Percentiles rank a stretch among this genome's conserved stretches.
These are phyloP conservation scores for Rosa persica DNA, from an alignment of 306 rosid genomes.

Conservation along the genomic window DNA sequence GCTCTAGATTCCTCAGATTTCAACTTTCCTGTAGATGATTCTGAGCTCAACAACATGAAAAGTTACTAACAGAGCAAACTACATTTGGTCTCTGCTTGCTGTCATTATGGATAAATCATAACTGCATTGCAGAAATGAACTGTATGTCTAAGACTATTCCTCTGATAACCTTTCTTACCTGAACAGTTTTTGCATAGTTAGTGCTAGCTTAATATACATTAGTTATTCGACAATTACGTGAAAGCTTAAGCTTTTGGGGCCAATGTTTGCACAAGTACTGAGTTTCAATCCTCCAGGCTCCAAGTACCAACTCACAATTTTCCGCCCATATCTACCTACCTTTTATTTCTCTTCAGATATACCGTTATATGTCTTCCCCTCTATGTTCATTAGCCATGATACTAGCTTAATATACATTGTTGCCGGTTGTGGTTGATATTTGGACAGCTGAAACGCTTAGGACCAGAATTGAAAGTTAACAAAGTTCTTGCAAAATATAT, in stretches of 20 bases:
- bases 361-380: background rate
- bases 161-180: background rate
- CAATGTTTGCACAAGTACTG: background rate
- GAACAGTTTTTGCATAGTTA: background rate
- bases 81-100: background rate
- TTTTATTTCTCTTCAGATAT: background rate
- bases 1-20: slow-evolving; percentile 8
- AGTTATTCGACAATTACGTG: background rate
- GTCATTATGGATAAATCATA: background rate
- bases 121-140: background rate
- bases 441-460: background rate
- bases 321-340: background rate
- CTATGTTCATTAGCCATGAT: background rate
- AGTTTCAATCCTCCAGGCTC: background rate
- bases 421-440: background rate
- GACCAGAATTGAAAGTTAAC: background rate
- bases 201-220: background rate
- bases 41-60: background rate
- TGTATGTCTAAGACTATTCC: background rate
- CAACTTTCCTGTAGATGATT: background rate
- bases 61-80: background rate
- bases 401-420: background rate
- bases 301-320: background rate
- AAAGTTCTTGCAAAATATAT: background rate
- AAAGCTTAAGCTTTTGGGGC: background rate